phyloP scores from a whole-genome alignment of 257 asterid genomes.

The Vinca minor region DNA sequence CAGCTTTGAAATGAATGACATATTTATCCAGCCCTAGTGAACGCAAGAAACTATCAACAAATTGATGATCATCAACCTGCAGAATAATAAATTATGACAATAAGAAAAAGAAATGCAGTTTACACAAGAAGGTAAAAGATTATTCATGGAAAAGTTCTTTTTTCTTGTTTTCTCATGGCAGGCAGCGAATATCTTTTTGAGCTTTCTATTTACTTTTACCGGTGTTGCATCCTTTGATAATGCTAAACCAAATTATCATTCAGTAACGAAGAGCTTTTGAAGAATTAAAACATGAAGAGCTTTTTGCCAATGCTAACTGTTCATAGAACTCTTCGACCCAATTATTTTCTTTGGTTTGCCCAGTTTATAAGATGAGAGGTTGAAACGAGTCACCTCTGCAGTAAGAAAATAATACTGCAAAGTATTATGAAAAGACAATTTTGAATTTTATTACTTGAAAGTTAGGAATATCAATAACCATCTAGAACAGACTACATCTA shows the following conservation, averaged over 20 bases:
- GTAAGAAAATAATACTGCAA: neutral
- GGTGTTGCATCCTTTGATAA: neutral
- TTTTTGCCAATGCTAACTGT: neutral
- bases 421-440: neutral
- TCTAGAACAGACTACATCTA: neutral
- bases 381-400: neutral
- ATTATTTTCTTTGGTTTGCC: neutral
- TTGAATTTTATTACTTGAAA: neutral
- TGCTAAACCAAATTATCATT: neutral
- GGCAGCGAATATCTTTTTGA: too few species aligned
- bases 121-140: neutral
- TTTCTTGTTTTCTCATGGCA: neutral
- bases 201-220: neutral
- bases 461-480: neutral
- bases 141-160: neutral
- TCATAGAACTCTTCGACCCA: neutral
- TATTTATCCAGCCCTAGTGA: slow-evolving; percentile 72
- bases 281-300: neutral
- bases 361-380: neutral
- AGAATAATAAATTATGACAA: slow-evolving; percentile 13
- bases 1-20: slow-evolving; percentile 72
- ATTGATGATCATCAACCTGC: slow-evolving; percentile 64
- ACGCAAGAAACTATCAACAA: slow-evolving; percentile 75
- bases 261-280: neutral
- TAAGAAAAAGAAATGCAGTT: neutral